These are phyloP conservation scores for Leccinum truebloodii DNA, from an alignment of 768 basidiomycete species.

Conservation along the genomic window DNA sequence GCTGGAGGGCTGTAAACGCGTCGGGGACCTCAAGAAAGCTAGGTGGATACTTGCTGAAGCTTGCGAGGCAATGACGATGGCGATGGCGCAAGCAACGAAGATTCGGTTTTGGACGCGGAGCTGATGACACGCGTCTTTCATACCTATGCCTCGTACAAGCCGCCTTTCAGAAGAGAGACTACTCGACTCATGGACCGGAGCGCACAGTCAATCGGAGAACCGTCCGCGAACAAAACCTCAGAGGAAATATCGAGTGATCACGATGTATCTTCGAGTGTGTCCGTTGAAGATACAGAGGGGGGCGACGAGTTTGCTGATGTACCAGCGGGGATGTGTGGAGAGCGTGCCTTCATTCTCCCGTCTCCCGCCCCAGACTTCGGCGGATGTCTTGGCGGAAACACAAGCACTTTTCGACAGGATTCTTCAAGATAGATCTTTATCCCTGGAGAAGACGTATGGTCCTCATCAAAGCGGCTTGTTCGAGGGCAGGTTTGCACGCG, in stretches of 20 bases:
- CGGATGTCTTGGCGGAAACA: slow-evolving; percentile 74
- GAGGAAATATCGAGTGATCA: not conserved
- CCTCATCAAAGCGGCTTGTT: slow-evolving; percentile 11
- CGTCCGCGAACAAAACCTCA: slow-evolving; percentile 6
- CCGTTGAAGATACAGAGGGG: slow-evolving; percentile 6
- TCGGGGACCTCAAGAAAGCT: slow-evolving; percentile 79
- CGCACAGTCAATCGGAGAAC: not conserved
- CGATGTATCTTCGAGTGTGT: slow-evolving; percentile 1
- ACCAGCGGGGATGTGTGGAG: slow-evolving; percentile 4
- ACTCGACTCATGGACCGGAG: slow-evolving; percentile 42
- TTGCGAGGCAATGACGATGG: slow-evolving; percentile 25
- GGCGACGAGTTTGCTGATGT: slow-evolving; percentile 3
- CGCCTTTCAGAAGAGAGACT: slow-evolving; percentile 59
- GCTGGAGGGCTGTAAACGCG: slow-evolving; percentile 84
- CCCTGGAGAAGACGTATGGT: not conserved
- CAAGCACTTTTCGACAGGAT: slow-evolving; percentile 65
- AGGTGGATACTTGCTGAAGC: slow-evolving; percentile 93
- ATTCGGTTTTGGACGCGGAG: slow-evolving; percentile 56
- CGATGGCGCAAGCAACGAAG: slow-evolving; percentile 15
- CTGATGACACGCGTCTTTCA: slow-evolving; percentile 86
- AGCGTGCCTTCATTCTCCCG: slow-evolving; percentile 38
- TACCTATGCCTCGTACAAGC: slow-evolving; percentile 78
- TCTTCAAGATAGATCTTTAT: slow-evolving; percentile 40
- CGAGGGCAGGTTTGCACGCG: slow-evolving; percentile 53
- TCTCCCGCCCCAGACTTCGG: slow-evolving; percentile 68